phyloP scores from a whole-genome alignment of 495 filamentous ascomycete species.

The Pyrenula massariospora region DNA sequence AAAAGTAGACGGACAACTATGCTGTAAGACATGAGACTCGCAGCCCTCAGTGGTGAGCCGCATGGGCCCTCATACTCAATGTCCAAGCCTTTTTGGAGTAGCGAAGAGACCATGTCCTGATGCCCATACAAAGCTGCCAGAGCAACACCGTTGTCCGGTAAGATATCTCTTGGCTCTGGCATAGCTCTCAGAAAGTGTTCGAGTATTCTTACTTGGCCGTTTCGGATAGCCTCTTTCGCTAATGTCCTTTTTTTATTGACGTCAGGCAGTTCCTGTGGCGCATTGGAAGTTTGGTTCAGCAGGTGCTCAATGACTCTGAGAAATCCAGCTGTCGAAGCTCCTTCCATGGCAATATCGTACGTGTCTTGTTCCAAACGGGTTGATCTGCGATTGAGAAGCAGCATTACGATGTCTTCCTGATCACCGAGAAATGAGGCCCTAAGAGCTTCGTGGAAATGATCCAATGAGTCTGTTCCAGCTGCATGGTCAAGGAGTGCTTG shows the following conservation, averaged over 20 bases:
- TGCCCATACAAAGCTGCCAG: constrained; percentile 27
- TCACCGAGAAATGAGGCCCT: neutral
- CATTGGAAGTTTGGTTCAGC: neutral
- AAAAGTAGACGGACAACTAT: constrained; percentile 4
- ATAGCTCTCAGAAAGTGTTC: neutral
- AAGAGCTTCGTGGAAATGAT: neutral
- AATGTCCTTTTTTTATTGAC: neutral
- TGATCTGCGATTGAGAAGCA: neutral
- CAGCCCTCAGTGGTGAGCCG: neutral
- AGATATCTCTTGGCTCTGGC: neutral
- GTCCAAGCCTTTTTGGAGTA: constrained; percentile 13
- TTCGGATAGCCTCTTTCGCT: neutral
- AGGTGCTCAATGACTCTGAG: neutral
- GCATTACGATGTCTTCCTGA: neutral
- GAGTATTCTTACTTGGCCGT: neutral
- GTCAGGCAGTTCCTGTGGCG: neutral
- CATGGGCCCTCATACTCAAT: constrained; percentile 2
- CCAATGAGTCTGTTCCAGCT: neutral
- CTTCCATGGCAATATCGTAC: neutral
- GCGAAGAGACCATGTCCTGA: constrained; percentile 11
- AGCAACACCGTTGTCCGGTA: neutral
- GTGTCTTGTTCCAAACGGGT: neutral
- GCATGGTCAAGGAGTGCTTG: neutral
- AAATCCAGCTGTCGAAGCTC: neutral
- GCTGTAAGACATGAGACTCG: neutral